Evolutionary conservation across 306 rosid species (phyloP).

Genomic region (Prunus armeniaca): DNA sequence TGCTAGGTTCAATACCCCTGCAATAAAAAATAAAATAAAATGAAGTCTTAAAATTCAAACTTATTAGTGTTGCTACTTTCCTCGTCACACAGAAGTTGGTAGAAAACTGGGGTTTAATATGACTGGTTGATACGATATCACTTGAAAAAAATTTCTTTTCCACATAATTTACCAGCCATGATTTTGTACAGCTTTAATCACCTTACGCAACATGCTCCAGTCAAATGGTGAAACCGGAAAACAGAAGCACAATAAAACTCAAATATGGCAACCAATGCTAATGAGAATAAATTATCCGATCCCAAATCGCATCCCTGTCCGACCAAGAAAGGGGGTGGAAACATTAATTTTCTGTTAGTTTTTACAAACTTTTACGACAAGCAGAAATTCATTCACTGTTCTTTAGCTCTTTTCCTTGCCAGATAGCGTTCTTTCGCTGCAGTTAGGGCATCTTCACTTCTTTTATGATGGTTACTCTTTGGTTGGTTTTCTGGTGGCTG

Average conservation of each 20-base stretch:
- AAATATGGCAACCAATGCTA: neutral
- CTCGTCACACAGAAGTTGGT: too few relatives aligned
- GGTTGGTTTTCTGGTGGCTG: slow-evolving; percentile 39
- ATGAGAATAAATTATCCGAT: neutral
- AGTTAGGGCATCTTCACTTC: slow-evolving; percentile 61
- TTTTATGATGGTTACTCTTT: slow-evolving; percentile 61
- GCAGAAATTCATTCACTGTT: slow-evolving; percentile 27
- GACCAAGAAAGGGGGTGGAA: too few relatives aligned
- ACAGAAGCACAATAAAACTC: neutral
- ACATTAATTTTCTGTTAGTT: neutral
- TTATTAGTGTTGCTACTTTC: too few relatives aligned
- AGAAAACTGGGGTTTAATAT: too few relatives aligned
- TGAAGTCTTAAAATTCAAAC: too few relatives aligned
- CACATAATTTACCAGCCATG: neutral
- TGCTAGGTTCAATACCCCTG: too few relatives aligned
- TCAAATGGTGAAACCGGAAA: neutral
- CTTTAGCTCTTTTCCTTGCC: slow-evolving; percentile 69
- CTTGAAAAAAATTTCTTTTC: neutral
- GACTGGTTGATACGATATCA: neutral
- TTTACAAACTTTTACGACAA: neutral
- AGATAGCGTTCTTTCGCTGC: slow-evolving; percentile 82
- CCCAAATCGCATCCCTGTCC: neutral
- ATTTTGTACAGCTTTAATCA: neutral
- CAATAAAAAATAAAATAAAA: too few relatives aligned
- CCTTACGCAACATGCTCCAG: neutral